Conservation (phyloP, 305 asterid genomes). For the Fraxinus xanthoxyloides region DNA sequence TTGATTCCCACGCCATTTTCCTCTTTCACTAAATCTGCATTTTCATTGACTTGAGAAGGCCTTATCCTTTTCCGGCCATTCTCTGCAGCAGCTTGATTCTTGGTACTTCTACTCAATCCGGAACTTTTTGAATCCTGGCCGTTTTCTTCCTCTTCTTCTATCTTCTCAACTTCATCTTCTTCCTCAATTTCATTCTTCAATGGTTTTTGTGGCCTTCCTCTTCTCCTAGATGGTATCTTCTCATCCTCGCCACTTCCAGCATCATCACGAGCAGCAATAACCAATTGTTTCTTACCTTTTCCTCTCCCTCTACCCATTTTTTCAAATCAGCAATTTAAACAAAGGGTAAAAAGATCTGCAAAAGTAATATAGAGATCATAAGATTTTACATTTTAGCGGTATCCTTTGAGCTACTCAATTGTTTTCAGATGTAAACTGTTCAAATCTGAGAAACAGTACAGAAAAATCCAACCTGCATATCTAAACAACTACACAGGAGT, state of each 20-base stretch:
- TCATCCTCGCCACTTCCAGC: slow-evolving; percentile 50
- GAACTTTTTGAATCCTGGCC: slow-evolving; percentile 32
- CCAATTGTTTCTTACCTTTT: slow-evolving; percentile 43
- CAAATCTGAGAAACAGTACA: not conserved
- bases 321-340: slow-evolving; percentile 19
- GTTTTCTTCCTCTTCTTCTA: slow-evolving; percentile 31
- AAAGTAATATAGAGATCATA: not conserved
- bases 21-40: slow-evolving; percentile 32
- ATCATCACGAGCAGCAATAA: slow-evolving; percentile 33
- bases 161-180: slow-evolving; percentile 34
- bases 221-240: slow-evolving; percentile 39
- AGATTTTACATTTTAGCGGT: not conserved
- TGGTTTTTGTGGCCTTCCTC: slow-evolving; percentile 55
- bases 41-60: slow-evolving; percentile 37
- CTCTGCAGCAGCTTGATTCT: slow-evolving; percentile 35
- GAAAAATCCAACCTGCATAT: not conserved
- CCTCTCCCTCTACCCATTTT: slow-evolving; percentile 52
- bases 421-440: not conserved
- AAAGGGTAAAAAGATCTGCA: slow-evolving; percentile 22
- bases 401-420: not conserved
- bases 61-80: slow-evolving; percentile 48
- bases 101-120: slow-evolving; percentile 26
- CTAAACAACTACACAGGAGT: not conserved
- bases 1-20: slow-evolving; percentile 37
- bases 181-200: slow-evolving; percentile 40